Base-by-base conservation (phyloP, 1,284 basidiomycete genomes). In the Leccinum huronense region DNA sequence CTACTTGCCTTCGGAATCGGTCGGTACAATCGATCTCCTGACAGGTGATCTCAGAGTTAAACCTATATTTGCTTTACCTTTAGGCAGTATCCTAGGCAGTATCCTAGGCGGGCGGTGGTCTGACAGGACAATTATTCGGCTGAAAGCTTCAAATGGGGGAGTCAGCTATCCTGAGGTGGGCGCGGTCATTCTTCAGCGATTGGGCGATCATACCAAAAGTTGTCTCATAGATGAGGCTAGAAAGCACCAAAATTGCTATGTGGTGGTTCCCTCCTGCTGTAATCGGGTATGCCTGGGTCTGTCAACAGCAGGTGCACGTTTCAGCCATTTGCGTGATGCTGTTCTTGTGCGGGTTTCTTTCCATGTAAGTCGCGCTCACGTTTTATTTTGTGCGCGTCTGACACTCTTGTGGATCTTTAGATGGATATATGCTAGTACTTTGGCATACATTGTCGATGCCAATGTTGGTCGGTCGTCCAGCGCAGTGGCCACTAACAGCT, bases 391-490 rank as follows among this genome's bases (percentile, higher is more conserved):
- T 55, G 11, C 45, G 38, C 1, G 19, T 19, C 57, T 67, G 42
- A 64, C 34, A 11, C 30, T 60, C 68, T 59, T 9, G 3, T 54
- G 16, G 5, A 14, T 23, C 31, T 34, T 54, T 57, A 90, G 89
- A 66, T 90, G 85, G 82, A 84, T 86, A 27, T 90, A 91, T 73
- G 76, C 88, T 2, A 88, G 86, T 66, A 88, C 88, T 0, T 79
- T 94, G 45, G 85, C 90, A 1, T 93, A 91, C 72, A 83, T 93
- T 56, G 88, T 92, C 1, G 92, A 94, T 72, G 86, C 90, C 5
- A 93, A 93, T 69, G 78, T 79, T 3, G 92, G 93, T 6, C 82
- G 86, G 8, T 89, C 89, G 0, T 87, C 89, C 0, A 86, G 84
- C 11, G 90, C 90, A 1, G 85, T 90, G 10, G 88, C 91, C 0